Evolutionary conservation across 768 basidiomycete species (phyloP).

Genomic region (Lactarius vividus): DNA sequence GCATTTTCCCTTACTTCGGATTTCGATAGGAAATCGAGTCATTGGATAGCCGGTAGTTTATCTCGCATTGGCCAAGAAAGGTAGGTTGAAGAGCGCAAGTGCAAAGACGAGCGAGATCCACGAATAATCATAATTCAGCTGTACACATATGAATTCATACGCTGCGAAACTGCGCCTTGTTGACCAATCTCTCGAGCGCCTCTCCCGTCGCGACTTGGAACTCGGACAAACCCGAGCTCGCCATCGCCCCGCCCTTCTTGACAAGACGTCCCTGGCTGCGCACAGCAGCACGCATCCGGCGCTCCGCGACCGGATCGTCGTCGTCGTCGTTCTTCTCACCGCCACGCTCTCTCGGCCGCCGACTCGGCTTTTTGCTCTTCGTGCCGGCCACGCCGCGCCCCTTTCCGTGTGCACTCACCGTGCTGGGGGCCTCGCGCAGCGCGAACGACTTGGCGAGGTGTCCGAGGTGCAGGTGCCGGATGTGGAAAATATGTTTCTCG

Average conservation of each 20-base stretch:
- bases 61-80: not conserved
- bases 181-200: conserved; percentile 59
- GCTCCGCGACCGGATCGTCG: conserved; percentile 58
- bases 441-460: conserved; percentile 93
- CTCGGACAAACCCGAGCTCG: conserved; percentile 61
- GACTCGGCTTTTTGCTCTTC: conserved; percentile 5
- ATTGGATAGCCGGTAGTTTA: not conserved
- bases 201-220: conserved; percentile 73
- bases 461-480: conserved; percentile 90
- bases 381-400: conserved; percentile 21
- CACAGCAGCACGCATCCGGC: conserved; percentile 83
- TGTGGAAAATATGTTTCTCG: conserved; percentile 97
- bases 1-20: not conserved
- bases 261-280: conserved; percentile 77
- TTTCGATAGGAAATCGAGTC: no score
- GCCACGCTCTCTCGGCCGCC: conserved; percentile 22
- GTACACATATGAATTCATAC: not conserved
- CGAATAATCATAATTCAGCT: not conserved
- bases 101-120: not conserved
- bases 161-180: conserved; percentile 8
- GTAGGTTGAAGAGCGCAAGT: not conserved
- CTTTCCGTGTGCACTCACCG: conserved; percentile 32
- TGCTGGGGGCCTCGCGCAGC: conserved; percentile 75
- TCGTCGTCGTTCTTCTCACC: conserved; percentile 14
- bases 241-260: conserved; percentile 76